Evolutionary conservation across 1,284 basidiomycete genomes (phyloP).

Genomic region (Leccinum solheimii): DNA sequence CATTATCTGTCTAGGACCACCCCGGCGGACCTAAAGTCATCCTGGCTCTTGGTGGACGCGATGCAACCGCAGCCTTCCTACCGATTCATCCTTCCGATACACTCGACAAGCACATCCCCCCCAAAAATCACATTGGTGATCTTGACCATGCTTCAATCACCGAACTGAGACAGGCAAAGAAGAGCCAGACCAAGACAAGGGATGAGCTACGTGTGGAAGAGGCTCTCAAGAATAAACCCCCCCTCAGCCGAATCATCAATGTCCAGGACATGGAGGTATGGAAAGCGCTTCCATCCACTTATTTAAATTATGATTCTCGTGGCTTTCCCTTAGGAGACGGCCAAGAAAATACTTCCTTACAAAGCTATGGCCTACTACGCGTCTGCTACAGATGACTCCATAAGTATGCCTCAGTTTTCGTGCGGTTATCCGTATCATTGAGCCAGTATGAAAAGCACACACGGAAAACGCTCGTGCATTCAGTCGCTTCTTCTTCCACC

Average conservation of each 20-base stretch:
- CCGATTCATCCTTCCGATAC: slow-evolving; percentile 75
- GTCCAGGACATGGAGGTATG: slow-evolving; percentile 78
- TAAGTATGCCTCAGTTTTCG: slow-evolving; percentile 50
- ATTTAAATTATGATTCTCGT: background rate
- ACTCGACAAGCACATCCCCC: slow-evolving; percentile 63
- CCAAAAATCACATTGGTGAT: slow-evolving; percentile 69
- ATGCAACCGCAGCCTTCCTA: slow-evolving; percentile 72
- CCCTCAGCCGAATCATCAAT: slow-evolving; percentile 67
- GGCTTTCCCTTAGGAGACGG: slow-evolving; percentile 46
- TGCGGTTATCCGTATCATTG: background rate
- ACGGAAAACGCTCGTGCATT: slow-evolving; percentile 74
- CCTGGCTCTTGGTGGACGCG: slow-evolving; percentile 77
- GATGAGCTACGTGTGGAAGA: slow-evolving; percentile 71
- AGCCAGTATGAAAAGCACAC: slow-evolving; percentile 43
- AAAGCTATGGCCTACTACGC: slow-evolving; percentile 82
- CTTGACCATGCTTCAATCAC: slow-evolving; percentile 57
- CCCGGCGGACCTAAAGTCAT: slow-evolving; percentile 82
- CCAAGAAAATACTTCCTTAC: slow-evolving; percentile 65
- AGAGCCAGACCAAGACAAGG: slow-evolving; percentile 54
- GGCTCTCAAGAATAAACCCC: slow-evolving; percentile 61
- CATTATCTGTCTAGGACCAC: slow-evolving; percentile 55
- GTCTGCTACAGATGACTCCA: slow-evolving; percentile 80
- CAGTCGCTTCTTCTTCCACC: slow-evolving; percentile 78
- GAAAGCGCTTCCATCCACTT: background rate
- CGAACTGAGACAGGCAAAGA: slow-evolving; percentile 40